Base-by-base conservation (phyloP, 139 green algal genomes). In the Diplosphaera chodatii region DNA sequence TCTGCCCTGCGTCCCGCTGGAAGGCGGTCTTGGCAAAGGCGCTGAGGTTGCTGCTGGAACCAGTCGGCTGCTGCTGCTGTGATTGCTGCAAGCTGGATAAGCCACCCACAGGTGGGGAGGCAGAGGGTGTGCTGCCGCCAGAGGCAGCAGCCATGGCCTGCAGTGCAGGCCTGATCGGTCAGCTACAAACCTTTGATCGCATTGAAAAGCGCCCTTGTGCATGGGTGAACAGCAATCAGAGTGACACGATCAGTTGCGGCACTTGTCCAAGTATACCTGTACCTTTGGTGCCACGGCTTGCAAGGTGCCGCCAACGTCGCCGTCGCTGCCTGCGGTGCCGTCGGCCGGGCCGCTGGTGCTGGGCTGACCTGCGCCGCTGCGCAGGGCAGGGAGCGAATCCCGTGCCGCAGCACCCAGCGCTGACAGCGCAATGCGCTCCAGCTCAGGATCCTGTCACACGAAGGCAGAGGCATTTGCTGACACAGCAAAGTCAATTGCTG, bases 381-480 rank as follows among this genome's bases (percentile, higher is more conserved):
- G 27, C 30, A 74, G 55, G 1, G 74, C 67, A 0, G 67, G 69
- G 13, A 86, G 68, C 31, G 80, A 81, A 4, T 81, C 72, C 21
- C 34, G 70, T 15, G 69, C 73, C 13, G 78, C 74, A 21, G 73
- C 25, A 69, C 64, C 6, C 34, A 89, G 69, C 31, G 73, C 70
- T 2, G 76, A 80, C 69, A 92, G 32, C 34, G 73, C 83, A 70
- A 92, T 71, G 34, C 75, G 75, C 63, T 90, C 84, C 55, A 92
- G 64, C 67, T 93, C 88, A 1, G 78, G 32, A 63, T 91, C 85
- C n/a, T 40, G 62, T 40, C 68, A n/a, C 30, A 77, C 63, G 37
- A 48, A 13, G 37, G 37, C 13, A 13, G 8, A 21, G 37, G 37
- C 8, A 48, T 8, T 48, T 21, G 8, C 10, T 21, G 13, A 48